These are phyloP conservation scores for Prunus salicina DNA, from an alignment of 306 rosid genomes.

Conservation along the genomic window DNA sequence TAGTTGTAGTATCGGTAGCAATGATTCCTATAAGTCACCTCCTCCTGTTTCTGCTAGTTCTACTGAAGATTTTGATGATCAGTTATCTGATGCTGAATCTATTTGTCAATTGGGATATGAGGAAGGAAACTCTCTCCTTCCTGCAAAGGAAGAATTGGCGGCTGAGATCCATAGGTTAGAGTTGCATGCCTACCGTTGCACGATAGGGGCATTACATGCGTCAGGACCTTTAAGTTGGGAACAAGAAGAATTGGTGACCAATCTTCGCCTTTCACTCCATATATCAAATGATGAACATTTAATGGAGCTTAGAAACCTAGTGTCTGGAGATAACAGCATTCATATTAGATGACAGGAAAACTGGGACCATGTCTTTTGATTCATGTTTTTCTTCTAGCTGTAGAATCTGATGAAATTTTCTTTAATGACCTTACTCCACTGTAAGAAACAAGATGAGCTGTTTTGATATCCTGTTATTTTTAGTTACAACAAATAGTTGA, in stretches of 20 bases:
- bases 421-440: constrained; percentile 43
- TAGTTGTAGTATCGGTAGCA: constrained; percentile 72
- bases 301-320: constrained; percentile 79
- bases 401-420: constrained; percentile 43
- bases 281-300: constrained; percentile 96
- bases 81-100: constrained; percentile 66
- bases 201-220: constrained; percentile 90
- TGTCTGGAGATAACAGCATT: constrained; percentile 64
- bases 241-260: constrained; percentile 85
- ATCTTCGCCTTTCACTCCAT: constrained; percentile 90
- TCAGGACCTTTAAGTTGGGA: constrained; percentile 99
- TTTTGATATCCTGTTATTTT: constrained; percentile 29
- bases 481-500: constrained; percentile 38
- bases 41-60: constrained; percentile 51
- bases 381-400: constrained; percentile 33
- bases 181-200: constrained; percentile 94
- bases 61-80: constrained; percentile 47
- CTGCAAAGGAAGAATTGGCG: constrained; percentile 53
- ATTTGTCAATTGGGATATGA: constrained; percentile 40
- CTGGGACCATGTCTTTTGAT: constrained; percentile 13
- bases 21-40: constrained; percentile 40
- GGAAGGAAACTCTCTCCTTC: constrained; percentile 45
- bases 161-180: constrained; percentile 89
- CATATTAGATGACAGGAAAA: constrained; percentile 65
- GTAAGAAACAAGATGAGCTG: constrained; percentile 66